These are phyloP conservation scores for Monilinia fructigena DNA, from an alignment of 2,329 filamentous ascomycete genomes.

Conservation along the genomic window DNA sequence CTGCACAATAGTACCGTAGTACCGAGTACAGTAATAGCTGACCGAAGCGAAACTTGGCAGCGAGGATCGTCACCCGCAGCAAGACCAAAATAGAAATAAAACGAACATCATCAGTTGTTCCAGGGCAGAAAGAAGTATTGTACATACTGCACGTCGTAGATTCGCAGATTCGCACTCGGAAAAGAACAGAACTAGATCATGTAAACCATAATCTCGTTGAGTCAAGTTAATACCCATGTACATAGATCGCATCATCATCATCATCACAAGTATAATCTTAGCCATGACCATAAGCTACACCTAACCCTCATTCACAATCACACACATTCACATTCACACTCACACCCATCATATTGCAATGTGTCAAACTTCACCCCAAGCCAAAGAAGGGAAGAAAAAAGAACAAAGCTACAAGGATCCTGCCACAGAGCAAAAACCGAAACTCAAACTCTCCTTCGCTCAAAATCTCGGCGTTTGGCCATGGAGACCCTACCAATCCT, in stretches of 20 bases:
- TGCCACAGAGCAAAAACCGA: neutral
- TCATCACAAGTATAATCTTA: too few species aligned
- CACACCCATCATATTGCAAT: too few species aligned
- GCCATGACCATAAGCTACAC: neutral
- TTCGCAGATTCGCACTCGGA: neutral
- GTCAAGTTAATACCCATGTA: too few species aligned
- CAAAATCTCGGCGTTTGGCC: constrained; percentile 14
- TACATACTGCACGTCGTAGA: too few species aligned
- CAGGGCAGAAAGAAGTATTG: too few species aligned
- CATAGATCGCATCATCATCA: neutral
- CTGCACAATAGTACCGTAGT: too few species aligned
- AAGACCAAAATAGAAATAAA: constrained; percentile 14
- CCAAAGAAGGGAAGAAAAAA: too few species aligned
- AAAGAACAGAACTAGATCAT: neutral
- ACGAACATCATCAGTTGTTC: neutral
- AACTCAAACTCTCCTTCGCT: constrained; percentile 5
- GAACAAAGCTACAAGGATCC: too few species aligned
- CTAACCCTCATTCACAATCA: neutral
- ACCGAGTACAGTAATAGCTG: too few species aligned
- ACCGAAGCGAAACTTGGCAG: neutral
- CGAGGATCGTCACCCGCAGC: constrained; percentile 6
- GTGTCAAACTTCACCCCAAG: too few species aligned
- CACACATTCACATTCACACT: too few species aligned
- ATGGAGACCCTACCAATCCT: constrained; percentile 13
- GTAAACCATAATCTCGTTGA: too few species aligned